Percentiles rank a stretch among this genome's conserved stretches.
phyloP scores from a whole-genome alignment of 1,139 yeast species.

The Torulaspora pretoriensis region DNA sequence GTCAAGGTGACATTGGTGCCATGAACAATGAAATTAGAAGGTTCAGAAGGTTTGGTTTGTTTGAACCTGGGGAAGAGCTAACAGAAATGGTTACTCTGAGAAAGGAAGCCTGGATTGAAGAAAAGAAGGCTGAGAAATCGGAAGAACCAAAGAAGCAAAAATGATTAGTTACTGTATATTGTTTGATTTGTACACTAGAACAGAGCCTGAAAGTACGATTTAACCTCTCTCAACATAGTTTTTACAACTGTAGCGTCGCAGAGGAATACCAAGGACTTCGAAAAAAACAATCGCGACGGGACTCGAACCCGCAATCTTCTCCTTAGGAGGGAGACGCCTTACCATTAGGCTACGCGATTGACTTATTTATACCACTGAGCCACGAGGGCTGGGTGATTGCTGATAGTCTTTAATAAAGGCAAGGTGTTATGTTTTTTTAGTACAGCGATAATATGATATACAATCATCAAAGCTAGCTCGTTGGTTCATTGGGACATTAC shows the following conservation, averaged over 20 bases:
- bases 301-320: constrained; percentile 96
- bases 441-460: no score
- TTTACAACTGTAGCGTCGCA: no score
- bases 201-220: background rate
- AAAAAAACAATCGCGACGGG: constrained; percentile 73
- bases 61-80: constrained; percentile 46
- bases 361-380: constrained; percentile 1
- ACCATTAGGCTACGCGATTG: constrained; percentile 85
- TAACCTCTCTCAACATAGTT: no score
- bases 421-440: no score
- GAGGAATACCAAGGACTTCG: no score
- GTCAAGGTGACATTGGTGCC: constrained; percentile 33
- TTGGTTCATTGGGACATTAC: no score
- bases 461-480: no score
- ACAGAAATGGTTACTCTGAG: constrained; percentile 36
- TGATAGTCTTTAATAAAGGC: background rate
- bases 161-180: background rate
- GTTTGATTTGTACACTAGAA: constrained; percentile 1
- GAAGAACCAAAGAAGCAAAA: constrained; percentile 16
- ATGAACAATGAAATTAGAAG: constrained; percentile 38
- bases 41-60: constrained; percentile 60
- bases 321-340: constrained; percentile 96
- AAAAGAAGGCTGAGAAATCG: constrained; percentile 11
- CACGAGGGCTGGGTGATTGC: constrained; percentile 1
- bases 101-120: constrained; percentile 25